These are phyloP conservation scores for Naganishia randhawae DNA, from an alignment of 768 basidiomycete genomes.

Conservation along the genomic window DNA sequence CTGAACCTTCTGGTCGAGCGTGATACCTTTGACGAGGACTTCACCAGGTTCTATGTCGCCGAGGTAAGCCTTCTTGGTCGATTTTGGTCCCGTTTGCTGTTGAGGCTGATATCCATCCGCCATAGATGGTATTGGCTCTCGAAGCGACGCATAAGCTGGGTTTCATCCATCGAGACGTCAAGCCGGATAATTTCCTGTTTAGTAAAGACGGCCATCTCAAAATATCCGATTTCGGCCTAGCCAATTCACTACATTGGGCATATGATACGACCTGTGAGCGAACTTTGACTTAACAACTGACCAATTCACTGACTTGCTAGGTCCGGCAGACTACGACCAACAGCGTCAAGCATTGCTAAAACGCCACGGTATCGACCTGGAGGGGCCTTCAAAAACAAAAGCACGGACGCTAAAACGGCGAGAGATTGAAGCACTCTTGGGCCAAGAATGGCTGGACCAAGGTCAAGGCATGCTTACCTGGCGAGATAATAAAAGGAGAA, in stretches of 20 bases:
- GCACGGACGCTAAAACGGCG: constrained; percentile 75
- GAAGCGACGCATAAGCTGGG: constrained; percentile 89
- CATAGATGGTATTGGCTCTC: constrained; percentile 86
- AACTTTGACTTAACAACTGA: background rate
- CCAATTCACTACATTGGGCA: constrained; percentile 86
- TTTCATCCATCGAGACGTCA: constrained; percentile 97
- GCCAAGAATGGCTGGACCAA: constrained; percentile 60
- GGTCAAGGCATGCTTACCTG: constrained; percentile 85
- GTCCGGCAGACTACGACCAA: constrained; percentile 69
- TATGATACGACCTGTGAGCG: constrained; percentile 69
- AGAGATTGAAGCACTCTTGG: constrained; percentile 79
- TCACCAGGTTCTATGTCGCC: constrained; percentile 78
- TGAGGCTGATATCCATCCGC: background rate
- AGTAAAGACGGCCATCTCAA: constrained; percentile 88
- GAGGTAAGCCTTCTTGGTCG: constrained; percentile 61
- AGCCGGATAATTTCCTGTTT: constrained; percentile 89
- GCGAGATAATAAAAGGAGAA: constrained; percentile 87
- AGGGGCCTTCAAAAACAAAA: constrained; percentile 71
- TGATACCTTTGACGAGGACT: constrained; percentile 49
- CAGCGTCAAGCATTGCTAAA: constrained; percentile 80
- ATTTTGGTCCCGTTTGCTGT: background rate
- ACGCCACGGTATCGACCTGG: constrained; percentile 93
- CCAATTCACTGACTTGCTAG: background rate
- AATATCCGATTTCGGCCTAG: constrained; percentile 92
- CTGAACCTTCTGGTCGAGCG: constrained; percentile 90